phyloP scores from a whole-genome alignment of 164 flowering plant species.

The Protea cynaroides region DNA sequence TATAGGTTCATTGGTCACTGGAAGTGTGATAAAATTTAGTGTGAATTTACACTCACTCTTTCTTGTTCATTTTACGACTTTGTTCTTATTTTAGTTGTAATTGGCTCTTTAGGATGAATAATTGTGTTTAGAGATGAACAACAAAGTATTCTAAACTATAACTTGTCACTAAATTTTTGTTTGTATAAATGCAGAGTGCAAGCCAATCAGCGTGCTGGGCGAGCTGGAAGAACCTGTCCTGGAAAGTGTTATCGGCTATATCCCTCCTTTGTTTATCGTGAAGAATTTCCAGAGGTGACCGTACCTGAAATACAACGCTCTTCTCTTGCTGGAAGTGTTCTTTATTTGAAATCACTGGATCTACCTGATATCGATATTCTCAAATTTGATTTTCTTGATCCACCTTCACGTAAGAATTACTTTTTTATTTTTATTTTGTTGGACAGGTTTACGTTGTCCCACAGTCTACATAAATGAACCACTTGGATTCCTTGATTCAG shows the following conservation, averaged over 20 bases:
- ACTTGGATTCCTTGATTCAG: background rate
- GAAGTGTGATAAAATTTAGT: background rate
- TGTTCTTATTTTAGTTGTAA: background rate
- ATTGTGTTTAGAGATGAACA: background rate
- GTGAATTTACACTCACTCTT: background rate
- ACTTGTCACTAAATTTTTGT: background rate
- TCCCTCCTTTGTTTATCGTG: conserved; percentile 62
- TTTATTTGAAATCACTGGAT: conserved; percentile 88
- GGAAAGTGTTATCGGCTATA: conserved; percentile 96
- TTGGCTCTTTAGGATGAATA: background rate
- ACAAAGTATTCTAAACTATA: background rate
- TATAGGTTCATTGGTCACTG: no score
- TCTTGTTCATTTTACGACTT: background rate
- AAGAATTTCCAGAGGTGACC: conserved; percentile 77
- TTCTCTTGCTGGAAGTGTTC: conserved; percentile 95
- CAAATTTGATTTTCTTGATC: conserved; percentile 91
- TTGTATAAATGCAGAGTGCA: conserved; percentile 61
- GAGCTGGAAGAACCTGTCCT: conserved; percentile 96
- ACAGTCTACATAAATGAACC: background rate
- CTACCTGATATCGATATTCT: conserved; percentile 87
- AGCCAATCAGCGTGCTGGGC: conserved; percentile 94
- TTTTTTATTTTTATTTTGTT: conserved; percentile 4
- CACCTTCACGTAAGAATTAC: conserved; percentile 70
- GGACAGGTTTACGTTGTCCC: background rate
- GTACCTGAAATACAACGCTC: conserved; percentile 92